Evolutionary conservation across 768 basidiomycete species (phyloP).

Genomic region (Pluteus cervinus): DNA sequence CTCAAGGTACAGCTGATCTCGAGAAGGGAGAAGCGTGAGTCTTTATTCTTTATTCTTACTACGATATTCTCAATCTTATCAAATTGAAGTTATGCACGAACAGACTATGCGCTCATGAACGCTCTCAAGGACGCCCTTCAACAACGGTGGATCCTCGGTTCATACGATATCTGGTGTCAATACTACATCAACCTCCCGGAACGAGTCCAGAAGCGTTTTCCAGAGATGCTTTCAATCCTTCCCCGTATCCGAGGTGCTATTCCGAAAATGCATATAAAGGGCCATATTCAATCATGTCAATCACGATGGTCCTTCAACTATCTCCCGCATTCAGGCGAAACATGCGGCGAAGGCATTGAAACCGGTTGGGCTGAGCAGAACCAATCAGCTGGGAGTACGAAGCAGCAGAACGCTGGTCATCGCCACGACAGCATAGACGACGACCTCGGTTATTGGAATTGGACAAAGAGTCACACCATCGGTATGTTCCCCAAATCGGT

Average conservation of each 20-base stretch:
- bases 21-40: conserved; percentile 5
- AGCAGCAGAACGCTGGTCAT: conserved; percentile 14
- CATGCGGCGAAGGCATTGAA: not conserved
- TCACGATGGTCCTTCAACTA: conserved; percentile 3
- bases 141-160: too few relatives aligned
- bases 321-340: too few relatives aligned
- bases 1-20: conserved; percentile 1
- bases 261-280: conserved; percentile 7
- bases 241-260: conserved; percentile 3
- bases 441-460: conserved; percentile 10
- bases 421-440: conserved; percentile 11
- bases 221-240: too few relatives aligned
- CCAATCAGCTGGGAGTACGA: conserved; percentile 5
- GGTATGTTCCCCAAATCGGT: too few relatives aligned
- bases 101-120: not conserved
- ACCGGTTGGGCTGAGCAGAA: not conserved
- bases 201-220: too few relatives aligned
- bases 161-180: too few relatives aligned
- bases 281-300: conserved; percentile 4
- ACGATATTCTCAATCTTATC: too few relatives aligned
- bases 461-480: too few relatives aligned
- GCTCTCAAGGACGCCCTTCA: too few relatives aligned
- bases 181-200: too few relatives aligned
- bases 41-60: too few relatives aligned
- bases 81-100: not conserved